phyloP scores from a whole-genome alignment of 139 green algal species.

The Pseudopediastrum boryanum region DNA sequence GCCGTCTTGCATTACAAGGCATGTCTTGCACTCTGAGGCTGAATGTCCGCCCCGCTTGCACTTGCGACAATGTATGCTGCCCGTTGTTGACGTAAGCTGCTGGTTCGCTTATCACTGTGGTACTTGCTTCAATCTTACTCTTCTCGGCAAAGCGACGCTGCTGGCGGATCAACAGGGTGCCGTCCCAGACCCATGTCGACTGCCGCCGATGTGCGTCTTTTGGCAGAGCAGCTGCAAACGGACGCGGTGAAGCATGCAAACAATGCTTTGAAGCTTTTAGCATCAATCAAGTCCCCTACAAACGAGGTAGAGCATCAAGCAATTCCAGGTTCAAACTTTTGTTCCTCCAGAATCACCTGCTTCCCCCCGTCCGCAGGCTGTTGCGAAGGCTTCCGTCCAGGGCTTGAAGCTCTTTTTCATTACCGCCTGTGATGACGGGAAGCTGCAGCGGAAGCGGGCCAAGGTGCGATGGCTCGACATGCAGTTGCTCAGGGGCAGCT shows the following conservation, averaged over 20 bases:
- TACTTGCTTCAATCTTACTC: not conserved
- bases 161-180: not conserved
- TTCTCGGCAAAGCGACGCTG: not conserved
- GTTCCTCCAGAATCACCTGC: not conserved
- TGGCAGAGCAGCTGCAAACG: constrained; percentile 30
- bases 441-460: constrained; percentile 23
- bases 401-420: constrained; percentile 67
- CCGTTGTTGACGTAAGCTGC: not conserved
- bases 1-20: no score
- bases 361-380: constrained; percentile 23
- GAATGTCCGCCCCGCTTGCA: not conserved
- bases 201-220: constrained; percentile 1
- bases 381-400: constrained; percentile 43
- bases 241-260: constrained; percentile 22
- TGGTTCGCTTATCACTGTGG: not conserved
- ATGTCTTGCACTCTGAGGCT: not conserved
- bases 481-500: not conserved
- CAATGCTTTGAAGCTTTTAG: constrained; percentile 11
- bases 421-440: constrained; percentile 37
- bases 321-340: not conserved
- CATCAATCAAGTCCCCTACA: not conserved
- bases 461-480: constrained; percentile 17
- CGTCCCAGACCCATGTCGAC: not conserved
- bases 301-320: constrained; percentile 26
- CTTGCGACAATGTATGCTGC: not conserved